Base-by-base conservation (phyloP, 192 early-diverging fungal species). In the Lobosporangium transversale region DNA sequence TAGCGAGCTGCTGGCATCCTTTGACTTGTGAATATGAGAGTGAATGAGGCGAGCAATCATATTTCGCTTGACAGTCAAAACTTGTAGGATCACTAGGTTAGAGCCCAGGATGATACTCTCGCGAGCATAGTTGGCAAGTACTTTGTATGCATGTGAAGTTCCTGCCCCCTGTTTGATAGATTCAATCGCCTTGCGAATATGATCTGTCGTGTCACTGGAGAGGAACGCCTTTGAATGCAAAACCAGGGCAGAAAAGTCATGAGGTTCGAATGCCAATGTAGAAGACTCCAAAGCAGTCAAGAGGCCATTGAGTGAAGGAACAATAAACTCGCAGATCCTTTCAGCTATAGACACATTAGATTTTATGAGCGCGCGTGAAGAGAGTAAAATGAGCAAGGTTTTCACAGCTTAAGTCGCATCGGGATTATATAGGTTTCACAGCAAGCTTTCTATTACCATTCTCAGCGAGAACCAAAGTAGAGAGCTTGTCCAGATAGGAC, bases 291-390 rank as follows among this genome's bases (percentile, higher is more conserved):
- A 55, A 2, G 87, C 83, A 36, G 82, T 79, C 14, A 83, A 79
- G 4, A 85, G 70, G 20, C 88, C 88, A 32, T 87, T 83, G 31
- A 90, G 62, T 3, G 87, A 81, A 18, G 88, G 88, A 45, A 90
- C 47, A 21, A 90, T 68, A 42, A 88, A 86, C 35, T 79, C 81
- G 42, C 84, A 78, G 17, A 81, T 63, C 37, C 70, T 79, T 52
- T 74, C 80, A 37, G 68, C 67, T 73, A 50, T 50, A 36, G n/a
- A n/a, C n/a, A n/a, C n/a, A n/a, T n/a, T n/a, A n/a, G n/a, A n/a
- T n/a, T n/a, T n/a, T n/a, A n/a, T n/a, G n/a, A n/a, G n/a, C n/a
- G n/a, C n/a, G n/a, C n/a, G n/a, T n/a, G n/a, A n/a, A n/a, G n/a
- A n/a, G n/a, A n/a, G n/a, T n/a, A n/a, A n/a, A n/a, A n/a, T n/a